A percentile compares a stretch with the other conserved stretches of the same genome.
phyloP scores from a whole-genome alignment of 2,329 filamentous ascomycete species.

The Bipolaris victoriae region DNA sequence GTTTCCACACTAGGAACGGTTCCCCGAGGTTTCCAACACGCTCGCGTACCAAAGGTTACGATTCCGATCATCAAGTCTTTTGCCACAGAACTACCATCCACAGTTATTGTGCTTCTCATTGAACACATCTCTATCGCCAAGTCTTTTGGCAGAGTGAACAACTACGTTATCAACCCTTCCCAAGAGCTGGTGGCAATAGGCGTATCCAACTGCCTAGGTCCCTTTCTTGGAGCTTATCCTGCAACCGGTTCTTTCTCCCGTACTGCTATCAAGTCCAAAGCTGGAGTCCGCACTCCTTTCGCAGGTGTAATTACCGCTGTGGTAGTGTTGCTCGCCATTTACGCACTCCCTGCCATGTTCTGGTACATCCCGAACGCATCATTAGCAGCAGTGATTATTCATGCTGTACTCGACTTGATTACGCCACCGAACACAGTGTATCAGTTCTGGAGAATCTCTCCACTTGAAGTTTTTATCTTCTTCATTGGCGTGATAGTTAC shows the following conservation, averaged over 20 bases:
- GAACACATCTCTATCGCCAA: constrained; percentile 98
- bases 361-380: constrained; percentile 88
- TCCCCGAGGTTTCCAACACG: constrained; percentile 85
- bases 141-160: constrained; percentile 93
- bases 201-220: constrained; percentile 84
- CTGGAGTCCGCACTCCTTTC: constrained; percentile 89
- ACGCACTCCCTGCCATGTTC: constrained; percentile 86
- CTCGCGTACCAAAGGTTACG: constrained; percentile 73
- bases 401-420: constrained; percentile 91
- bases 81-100: constrained; percentile 75
- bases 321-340: constrained; percentile 88
- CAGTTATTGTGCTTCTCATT: constrained; percentile 89
- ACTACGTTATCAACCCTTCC: constrained; percentile 95
- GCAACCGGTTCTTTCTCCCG: constrained; percentile 95
- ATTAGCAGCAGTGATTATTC: constrained; percentile 89
- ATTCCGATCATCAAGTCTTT: constrained; percentile 70
- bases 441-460: constrained; percentile 93
- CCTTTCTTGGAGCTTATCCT: constrained; percentile 89
- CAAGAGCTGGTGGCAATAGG: constrained; percentile 96
- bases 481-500: constrained; percentile 91
- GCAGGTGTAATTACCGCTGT: constrained; percentile 87
- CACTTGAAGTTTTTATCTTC: constrained; percentile 89
- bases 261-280: constrained; percentile 97
- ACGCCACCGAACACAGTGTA: constrained; percentile 91
- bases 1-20: constrained; percentile 79